phyloP scores from a whole-genome alignment of 139 green algal species.

The Zygnema cylindricum region DNA sequence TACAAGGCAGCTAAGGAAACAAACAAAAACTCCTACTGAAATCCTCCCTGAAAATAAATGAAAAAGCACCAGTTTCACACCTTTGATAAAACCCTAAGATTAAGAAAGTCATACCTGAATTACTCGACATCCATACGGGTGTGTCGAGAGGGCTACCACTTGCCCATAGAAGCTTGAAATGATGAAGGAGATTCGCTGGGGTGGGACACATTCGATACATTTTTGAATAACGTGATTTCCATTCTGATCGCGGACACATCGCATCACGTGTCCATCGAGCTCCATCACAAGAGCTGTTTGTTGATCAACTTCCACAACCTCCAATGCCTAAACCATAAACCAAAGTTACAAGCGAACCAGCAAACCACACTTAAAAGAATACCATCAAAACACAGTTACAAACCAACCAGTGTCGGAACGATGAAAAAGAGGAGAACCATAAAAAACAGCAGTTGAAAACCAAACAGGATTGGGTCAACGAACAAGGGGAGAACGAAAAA shows the following conservation, averaged over 20 bases:
- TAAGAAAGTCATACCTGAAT: conserved; percentile 74
- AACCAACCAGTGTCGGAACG: no score
- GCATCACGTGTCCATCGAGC: conserved; percentile 78
- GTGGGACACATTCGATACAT: conserved; percentile 85
- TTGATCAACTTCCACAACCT: conserved; percentile 60
- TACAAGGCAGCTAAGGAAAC: no score
- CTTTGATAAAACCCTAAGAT: neutral
- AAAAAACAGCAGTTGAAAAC: no score
- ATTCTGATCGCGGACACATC: conserved; percentile 88
- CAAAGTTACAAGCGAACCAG: no score
- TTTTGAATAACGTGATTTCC: conserved; percentile 97
- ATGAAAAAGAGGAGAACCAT: no score
- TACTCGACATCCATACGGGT: conserved; percentile 93
- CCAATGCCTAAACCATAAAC: conserved; percentile 61
- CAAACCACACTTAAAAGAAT: no score
- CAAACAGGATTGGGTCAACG: no score
- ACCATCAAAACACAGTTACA: no score
- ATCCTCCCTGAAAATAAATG: no score
- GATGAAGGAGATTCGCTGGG: conserved; percentile 70
- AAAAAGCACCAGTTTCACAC: neutral
- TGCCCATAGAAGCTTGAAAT: conserved; percentile 78
- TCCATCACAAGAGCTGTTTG: conserved; percentile 68
- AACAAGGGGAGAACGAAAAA: no score
- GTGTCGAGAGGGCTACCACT: conserved; percentile 76
- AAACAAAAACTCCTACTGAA: no score